phyloP scores from a whole-genome alignment of 2,329 filamentous ascomycete species.

The Blastomyces silverae region DNA sequence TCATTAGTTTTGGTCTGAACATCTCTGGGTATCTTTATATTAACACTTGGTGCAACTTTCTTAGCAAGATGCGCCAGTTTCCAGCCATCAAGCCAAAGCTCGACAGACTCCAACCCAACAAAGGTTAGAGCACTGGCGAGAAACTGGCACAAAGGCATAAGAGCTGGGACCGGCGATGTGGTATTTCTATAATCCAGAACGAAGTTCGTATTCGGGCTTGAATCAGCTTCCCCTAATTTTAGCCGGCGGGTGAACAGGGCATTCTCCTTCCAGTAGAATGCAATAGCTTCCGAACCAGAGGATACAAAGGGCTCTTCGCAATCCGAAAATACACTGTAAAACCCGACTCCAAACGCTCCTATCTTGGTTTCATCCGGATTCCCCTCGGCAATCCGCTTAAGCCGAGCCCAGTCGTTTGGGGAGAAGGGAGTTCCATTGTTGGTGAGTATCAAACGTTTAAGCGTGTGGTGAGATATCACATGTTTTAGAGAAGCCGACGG shows the following conservation, averaged over 20 bases:
- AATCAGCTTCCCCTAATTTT: constrained; percentile 60
- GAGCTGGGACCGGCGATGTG: constrained; percentile 75
- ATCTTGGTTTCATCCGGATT: constrained; percentile 99
- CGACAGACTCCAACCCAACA: constrained; percentile 78
- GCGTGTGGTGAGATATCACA: constrained; percentile 72
- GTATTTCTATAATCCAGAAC: constrained; percentile 88
- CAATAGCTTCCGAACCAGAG: constrained; percentile 88
- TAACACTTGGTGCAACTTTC: constrained; percentile 70
- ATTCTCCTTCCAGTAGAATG: constrained; percentile 99
- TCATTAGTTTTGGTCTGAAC: constrained; percentile 78
- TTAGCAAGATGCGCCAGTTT: constrained; percentile 72
- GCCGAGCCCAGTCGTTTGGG: constrained; percentile 80
- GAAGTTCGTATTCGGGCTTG: constrained; percentile 74
- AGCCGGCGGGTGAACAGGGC: constrained; percentile 86
- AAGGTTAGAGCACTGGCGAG: constrained; percentile 93
- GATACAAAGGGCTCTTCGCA: constrained; percentile 97
- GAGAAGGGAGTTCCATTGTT: constrained; percentile 88
- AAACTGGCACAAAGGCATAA: constrained; percentile 84
- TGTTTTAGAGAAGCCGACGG: constrained; percentile 72
- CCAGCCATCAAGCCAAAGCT: constrained; percentile 85
- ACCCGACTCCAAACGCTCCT: constrained; percentile 94
- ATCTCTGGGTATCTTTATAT: constrained; percentile 66
- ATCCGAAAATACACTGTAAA: constrained; percentile 97
- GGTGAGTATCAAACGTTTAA: constrained; percentile 79
- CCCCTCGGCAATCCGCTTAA: constrained; percentile 97